A percentile compares a stretch with the other conserved stretches of the same genome.
These are phyloP conservation scores for Andrographis paniculata DNA, from an alignment of 305 asterid genomes.

Conservation along the genomic window DNA sequence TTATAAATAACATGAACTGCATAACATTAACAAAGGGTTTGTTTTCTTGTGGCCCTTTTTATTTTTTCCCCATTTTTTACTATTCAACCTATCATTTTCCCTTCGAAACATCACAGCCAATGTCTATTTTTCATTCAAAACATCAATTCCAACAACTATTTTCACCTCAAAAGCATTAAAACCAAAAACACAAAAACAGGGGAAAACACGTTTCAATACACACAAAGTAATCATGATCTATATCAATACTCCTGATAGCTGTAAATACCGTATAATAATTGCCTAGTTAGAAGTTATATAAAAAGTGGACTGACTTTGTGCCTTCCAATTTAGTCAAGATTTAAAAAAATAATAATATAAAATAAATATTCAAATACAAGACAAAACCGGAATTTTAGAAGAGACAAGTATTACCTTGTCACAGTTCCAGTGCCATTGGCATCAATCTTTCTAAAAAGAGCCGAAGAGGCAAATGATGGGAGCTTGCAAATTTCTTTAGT, in stretches of 20 bases:
- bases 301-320: neutral
- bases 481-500: conserved; percentile 98
- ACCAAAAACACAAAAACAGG: neutral
- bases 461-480: conserved; percentile 88
- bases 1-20: too few species aligned
- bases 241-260: neutral
- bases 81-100: too few species aligned
- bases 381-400: neutral
- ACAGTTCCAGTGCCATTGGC: conserved; percentile 54
- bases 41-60: too few species aligned
- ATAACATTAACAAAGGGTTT: too few species aligned
- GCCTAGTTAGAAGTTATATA: neutral
- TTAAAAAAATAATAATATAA: too few species aligned
- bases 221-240: neutral
- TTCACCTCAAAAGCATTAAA: too few species aligned
- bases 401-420: conserved; percentile 52
- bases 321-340: too few species aligned
- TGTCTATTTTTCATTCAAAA: too few species aligned
- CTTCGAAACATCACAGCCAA: too few species aligned
- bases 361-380: conserved; percentile 3
- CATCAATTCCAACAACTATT: too few species aligned
- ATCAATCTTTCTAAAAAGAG: conserved; percentile 80
- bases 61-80: too few species aligned
- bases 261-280: too few species aligned
- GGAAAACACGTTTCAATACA: neutral